These are phyloP conservation scores for Setaria italica DNA, from an alignment of 202 grass and related monocot species.

Conservation along the genomic window DNA sequence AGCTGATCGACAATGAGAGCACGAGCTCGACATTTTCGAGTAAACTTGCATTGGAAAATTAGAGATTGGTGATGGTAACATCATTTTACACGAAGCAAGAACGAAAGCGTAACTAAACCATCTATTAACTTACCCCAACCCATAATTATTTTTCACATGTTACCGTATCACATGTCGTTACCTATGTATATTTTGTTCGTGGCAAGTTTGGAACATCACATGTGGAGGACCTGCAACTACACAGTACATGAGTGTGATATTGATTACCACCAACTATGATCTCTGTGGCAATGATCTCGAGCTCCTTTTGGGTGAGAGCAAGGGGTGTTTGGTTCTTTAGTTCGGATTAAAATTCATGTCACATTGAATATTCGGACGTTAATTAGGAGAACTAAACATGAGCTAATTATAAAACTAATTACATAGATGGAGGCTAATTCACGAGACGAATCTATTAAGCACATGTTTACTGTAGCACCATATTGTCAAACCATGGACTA, in stretches of 20 bases:
- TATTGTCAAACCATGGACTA: too few relatives aligned
- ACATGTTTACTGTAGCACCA: too few relatives aligned
- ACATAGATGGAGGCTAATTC: too few relatives aligned
- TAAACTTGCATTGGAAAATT: neutral
- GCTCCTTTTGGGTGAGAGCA: constrained; percentile 11
- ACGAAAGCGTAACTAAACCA: neutral
- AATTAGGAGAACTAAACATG: too few relatives aligned
- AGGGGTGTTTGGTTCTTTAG: too few relatives aligned
- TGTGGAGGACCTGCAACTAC: constrained; percentile 26
- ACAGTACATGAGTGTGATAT: constrained; percentile 25
- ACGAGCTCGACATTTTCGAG: neutral
- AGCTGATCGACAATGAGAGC: neutral
- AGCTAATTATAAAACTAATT: too few relatives aligned
- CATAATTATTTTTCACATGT: neutral
- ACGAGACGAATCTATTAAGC: too few relatives aligned
- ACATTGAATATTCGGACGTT: too few relatives aligned
- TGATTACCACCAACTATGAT: constrained; percentile 41
- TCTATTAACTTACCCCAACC: too few relatives aligned
- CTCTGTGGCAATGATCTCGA: constrained; percentile 54
- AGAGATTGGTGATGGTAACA: neutral
- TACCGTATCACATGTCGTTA: neutral
- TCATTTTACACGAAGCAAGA: neutral
- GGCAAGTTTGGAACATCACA: neutral
- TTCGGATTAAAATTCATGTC: too few relatives aligned
- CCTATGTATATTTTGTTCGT: neutral